Conservation (phyloP, 108 stramenopile species). For the Nitzschia sp. region DNA sequence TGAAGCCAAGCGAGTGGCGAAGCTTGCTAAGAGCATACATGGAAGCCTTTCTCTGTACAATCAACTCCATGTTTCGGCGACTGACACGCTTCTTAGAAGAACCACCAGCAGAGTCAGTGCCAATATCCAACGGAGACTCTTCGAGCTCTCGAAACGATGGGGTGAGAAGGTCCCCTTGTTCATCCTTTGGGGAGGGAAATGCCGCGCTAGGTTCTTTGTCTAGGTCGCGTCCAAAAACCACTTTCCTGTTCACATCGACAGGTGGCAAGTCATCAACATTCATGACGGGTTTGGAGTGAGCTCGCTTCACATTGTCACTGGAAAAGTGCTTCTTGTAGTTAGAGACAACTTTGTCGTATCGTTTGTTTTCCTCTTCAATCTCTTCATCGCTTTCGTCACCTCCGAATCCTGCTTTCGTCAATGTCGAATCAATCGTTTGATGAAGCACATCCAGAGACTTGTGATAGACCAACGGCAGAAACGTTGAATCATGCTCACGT, state of each 20-base stretch:
- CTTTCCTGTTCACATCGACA: no score
- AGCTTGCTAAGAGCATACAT: slow-evolving; percentile 12
- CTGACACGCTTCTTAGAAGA: background rate
- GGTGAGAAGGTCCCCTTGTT: background rate
- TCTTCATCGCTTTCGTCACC: slow-evolving; percentile 12
- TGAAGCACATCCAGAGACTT: slow-evolving; percentile 9
- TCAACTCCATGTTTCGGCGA: background rate
- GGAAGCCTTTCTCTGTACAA: slow-evolving; percentile 7
- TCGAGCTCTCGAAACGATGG: slow-evolving; percentile 2
- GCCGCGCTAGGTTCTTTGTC: no score
- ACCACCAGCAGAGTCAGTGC: background rate
- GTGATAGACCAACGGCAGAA: slow-evolving; percentile 22
- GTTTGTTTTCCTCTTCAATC: background rate
- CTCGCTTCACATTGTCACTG: background rate
- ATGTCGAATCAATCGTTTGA: slow-evolving; percentile 11
- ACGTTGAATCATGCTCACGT: slow-evolving; percentile 25
- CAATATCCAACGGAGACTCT: slow-evolving; percentile 4
- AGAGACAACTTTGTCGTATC: background rate
- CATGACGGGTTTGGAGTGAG: no score
- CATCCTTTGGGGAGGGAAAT: no score
- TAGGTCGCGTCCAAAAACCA: no score
- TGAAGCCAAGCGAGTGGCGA: slow-evolving; percentile 21
- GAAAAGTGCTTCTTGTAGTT: background rate
- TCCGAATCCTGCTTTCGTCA: slow-evolving; percentile 7
- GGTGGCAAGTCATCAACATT: no score